Evolutionary conservation across 83 land plant species (phyloP).

Genomic region (Larix sibirica): DNA sequence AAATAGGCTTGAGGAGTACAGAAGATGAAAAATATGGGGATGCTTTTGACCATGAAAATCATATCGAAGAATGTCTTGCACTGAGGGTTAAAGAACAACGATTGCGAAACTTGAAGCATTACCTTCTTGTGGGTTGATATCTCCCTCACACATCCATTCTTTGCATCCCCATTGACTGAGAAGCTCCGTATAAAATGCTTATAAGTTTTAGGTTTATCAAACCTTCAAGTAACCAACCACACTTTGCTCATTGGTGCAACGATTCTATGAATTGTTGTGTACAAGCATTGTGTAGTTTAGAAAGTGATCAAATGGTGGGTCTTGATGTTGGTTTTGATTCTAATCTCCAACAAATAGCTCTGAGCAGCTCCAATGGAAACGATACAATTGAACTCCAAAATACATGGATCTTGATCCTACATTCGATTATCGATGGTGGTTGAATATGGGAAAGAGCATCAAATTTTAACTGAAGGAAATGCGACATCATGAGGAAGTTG

Average conservation of each 20-base stretch:
- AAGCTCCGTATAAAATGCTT: constrained; percentile 31
- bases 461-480: too few species aligned
- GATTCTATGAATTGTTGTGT: background rate
- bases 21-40: too few species aligned
- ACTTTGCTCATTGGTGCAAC: background rate
- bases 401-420: too few species aligned
- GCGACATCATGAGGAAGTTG: too few species aligned
- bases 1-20: too few species aligned
- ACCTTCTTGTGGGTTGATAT: constrained; percentile 46
- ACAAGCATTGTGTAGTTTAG: background rate
- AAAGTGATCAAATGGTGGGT: too few species aligned
- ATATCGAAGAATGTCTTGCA: constrained; percentile 42
- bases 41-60: constrained; percentile 45
- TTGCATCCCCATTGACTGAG: constrained; percentile 18
- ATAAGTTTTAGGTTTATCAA: background rate
- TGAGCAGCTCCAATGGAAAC: too few species aligned
- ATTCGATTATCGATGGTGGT: too few species aligned
- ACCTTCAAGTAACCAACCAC: background rate
- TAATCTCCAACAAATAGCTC: too few species aligned
- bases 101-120: constrained; percentile 45
- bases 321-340: too few species aligned
- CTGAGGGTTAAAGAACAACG: constrained; percentile 52
- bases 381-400: too few species aligned
- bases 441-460: too few species aligned
- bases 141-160: constrained; percentile 28